Evolutionary conservation across 352 stramenopile species (phyloP).

Genomic region (Pythium rishiriense): DNA sequence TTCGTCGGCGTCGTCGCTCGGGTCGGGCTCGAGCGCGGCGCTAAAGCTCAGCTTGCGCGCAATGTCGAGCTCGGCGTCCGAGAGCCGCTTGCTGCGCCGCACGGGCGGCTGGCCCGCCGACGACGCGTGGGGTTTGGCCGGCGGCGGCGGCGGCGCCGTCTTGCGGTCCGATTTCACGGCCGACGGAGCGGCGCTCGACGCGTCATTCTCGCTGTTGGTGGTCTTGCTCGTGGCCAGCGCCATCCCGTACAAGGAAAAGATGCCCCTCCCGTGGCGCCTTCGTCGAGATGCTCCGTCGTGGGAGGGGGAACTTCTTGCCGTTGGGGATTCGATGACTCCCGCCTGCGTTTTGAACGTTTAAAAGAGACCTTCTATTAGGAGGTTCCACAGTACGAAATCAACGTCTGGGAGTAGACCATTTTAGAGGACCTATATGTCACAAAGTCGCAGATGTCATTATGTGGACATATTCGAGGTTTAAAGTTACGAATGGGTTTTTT

Average conservation of each 20-base stretch:
- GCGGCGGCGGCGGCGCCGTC: background rate
- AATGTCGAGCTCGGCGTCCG: slow-evolving; percentile 35
- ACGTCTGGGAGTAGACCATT: background rate
- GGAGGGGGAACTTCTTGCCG: background rate
- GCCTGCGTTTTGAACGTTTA: slow-evolving; percentile 31
- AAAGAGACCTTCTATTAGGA: slow-evolving; percentile 22
- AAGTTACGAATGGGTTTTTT: no score
- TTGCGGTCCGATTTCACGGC: slow-evolving; percentile 4
- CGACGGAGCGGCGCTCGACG: background rate
- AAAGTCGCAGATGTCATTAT: no score
- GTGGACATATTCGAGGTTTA: background rate
- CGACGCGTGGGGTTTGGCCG: background rate
- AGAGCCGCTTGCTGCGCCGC: slow-evolving; percentile 16
- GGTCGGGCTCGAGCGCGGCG: slow-evolving; percentile 32
- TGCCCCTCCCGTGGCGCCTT: background rate
- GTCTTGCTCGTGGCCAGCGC: slow-evolving; percentile 16
- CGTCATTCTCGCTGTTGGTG: slow-evolving; percentile 13
- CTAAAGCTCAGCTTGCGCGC: slow-evolving; percentile 74
- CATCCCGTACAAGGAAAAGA: slow-evolving; percentile 10
- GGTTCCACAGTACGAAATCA: slow-evolving; percentile 3
- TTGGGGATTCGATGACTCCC: background rate
- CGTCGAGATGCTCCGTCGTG: background rate
- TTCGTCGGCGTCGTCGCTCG: slow-evolving; percentile 29
- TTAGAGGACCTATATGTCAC: background rate
- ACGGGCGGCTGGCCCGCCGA: background rate